Base-by-base conservation (phyloP, 495 filamentous ascomycete genomes). In the Neurospora sp. region DNA sequence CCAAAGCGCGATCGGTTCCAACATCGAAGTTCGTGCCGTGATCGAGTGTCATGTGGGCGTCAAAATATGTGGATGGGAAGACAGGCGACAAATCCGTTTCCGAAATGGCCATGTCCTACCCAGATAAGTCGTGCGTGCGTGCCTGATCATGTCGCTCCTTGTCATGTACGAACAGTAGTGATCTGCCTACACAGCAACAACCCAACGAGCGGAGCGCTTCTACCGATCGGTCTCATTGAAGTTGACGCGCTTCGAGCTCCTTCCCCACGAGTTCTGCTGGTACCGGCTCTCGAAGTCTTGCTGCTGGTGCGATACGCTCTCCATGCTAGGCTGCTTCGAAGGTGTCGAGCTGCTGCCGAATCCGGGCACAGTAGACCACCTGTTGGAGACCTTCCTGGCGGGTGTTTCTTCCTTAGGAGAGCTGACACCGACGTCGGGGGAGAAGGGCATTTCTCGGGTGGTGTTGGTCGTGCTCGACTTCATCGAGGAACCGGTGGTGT, bases 321-420 rank as follows among this genome's bases (percentile, higher is more conserved):
- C 54, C 54, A 66, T 66, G 54, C 54, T 66, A 36, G 54, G 54
- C 28, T 66, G 54, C 28, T 34, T 66, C 54, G 54, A 34, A 13
- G 54, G 54, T 34, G 54, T 73, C 4, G 76, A 69, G 66, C 15
- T 71, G 24, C 81, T 82, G 69, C 83, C 83, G 48, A 86, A 86
- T 70, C 84, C 84, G 5, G 85, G 83, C 80, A 86, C 85, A 19
- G 81, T 81, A 34, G 83, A 84, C 80, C 85, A 84, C 48, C 85
- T 77, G 76, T 83, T 83, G 70, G 85, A 72, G 66, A 78, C 79
- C 81, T 83, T 85, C 72, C 76, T 74, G 19, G 75, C 73, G 3
- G 34, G 31, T 28, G 38, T 21, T 38, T 39, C 31, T 15, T 72
- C 72, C 4, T 70, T 17, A 11, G 75, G 36, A 43, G 73, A 70